These are phyloP conservation scores for Mycena epipterygia DNA, from an alignment of 768 basidiomycete species.

Conservation along the genomic window DNA sequence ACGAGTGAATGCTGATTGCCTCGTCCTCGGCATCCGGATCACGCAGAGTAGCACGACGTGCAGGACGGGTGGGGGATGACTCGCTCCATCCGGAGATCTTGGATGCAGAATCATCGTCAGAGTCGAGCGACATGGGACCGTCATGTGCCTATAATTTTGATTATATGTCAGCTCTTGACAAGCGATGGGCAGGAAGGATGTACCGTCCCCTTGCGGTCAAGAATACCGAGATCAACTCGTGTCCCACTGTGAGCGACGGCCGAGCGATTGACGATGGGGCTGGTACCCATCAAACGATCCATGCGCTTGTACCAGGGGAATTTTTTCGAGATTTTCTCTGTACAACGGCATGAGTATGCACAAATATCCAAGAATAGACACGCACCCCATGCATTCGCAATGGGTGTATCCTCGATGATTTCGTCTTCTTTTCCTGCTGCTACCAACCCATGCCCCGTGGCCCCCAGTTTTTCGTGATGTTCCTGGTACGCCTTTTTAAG, in stretches of 20 bases:
- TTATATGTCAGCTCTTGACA: too few relatives aligned
- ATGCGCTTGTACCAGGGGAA: constrained; percentile 45
- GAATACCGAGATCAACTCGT: constrained; percentile 32
- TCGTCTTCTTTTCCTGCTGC: background rate
- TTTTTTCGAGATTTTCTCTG: constrained; percentile 38
- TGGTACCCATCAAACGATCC: constrained; percentile 35
- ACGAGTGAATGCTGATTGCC: background rate
- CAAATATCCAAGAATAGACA: background rate
- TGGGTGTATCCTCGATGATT: background rate
- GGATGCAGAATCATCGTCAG: background rate
- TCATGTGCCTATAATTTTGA: constrained; percentile 10
- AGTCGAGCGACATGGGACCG: background rate
- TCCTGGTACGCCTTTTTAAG: background rate
- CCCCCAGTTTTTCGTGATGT: background rate
- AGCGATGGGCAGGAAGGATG: background rate
- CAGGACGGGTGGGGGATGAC: background rate
- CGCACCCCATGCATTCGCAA: constrained; percentile 5
- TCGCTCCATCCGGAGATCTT: background rate
- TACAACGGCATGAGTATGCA: background rate
- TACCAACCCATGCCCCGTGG: constrained; percentile 3
- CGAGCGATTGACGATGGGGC: constrained; percentile 36
- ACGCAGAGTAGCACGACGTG: background rate
- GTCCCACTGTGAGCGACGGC: constrained; percentile 39
- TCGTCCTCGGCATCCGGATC: background rate
- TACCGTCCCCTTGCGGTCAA: constrained; percentile 21